Percentiles rank a stretch among this genome's conserved stretches.
These are phyloP conservation scores for Irpex lacteus DNA, from an alignment of 1,284 basidiomycete species.

Conservation along the genomic window DNA sequence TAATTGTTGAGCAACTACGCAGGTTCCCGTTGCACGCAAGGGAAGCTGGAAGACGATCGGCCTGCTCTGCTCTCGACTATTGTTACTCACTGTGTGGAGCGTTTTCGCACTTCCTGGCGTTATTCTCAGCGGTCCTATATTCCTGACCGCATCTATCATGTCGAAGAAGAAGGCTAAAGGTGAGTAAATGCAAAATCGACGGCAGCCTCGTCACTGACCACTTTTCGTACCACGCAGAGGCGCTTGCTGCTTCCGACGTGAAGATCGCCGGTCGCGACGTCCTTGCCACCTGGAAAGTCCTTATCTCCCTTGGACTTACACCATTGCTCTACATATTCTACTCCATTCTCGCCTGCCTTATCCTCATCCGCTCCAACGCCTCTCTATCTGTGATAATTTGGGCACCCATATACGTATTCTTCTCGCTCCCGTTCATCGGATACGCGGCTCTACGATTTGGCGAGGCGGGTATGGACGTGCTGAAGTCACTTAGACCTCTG, in stretches of 20 bases:
- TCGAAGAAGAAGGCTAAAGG: slow-evolving; percentile 91
- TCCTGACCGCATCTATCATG: slow-evolving; percentile 88
- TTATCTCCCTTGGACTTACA: slow-evolving; percentile 90
- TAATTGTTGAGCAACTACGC: slow-evolving; percentile 3
- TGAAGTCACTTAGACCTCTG: slow-evolving; percentile 96
- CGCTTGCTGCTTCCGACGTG: slow-evolving; percentile 93
- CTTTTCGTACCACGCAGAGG: slow-evolving; percentile 58
- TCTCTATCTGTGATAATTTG: slow-evolving; percentile 67
- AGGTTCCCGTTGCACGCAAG: slow-evolving; percentile 82
- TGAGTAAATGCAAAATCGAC: slow-evolving; percentile 23
- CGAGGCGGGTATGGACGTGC: slow-evolving; percentile 97
- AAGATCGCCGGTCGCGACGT: slow-evolving; percentile 97
- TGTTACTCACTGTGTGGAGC: slow-evolving; percentile 83
- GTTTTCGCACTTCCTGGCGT: slow-evolving; percentile 90
- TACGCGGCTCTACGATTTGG: slow-evolving; percentile 97
- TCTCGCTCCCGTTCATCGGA: slow-evolving; percentile 84
- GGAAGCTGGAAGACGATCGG: slow-evolving; percentile 87
- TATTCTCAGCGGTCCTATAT: slow-evolving; percentile 93
- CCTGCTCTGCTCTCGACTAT: slow-evolving; percentile 82
- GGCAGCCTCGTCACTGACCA: not conserved
- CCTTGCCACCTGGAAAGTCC: slow-evolving; percentile 96
- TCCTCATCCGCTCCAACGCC: slow-evolving; percentile 71
- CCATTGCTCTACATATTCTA: slow-evolving; percentile 88
- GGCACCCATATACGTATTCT: slow-evolving; percentile 80
- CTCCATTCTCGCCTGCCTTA: slow-evolving; percentile 74